Base-by-base conservation (phyloP, 2,329 filamentous ascomycete genomes). In the Pseudogymnoascus sp. region DNA sequence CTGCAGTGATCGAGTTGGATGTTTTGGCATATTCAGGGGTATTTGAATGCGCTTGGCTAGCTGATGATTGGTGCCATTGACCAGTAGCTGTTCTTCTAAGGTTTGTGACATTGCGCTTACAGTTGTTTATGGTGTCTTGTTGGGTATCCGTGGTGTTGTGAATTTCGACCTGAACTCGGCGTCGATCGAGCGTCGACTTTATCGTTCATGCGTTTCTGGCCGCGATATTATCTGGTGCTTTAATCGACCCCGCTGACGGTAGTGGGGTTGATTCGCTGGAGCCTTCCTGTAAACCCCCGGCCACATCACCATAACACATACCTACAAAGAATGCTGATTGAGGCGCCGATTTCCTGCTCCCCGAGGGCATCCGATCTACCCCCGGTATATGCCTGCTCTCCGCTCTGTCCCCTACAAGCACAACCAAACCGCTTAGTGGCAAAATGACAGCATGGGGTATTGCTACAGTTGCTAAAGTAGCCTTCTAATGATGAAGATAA, bases 1-100 rank as follows among this genome's bases (percentile, higher is more conserved):
- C 5, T 65, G 61, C 3, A 67, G 31, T 8, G 61, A 65, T 19
- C 45, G 61, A n/a, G 65, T 63, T 13, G 65, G 65, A 54, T 67
- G 37, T 41, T 41, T 16, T 41, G 37, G 37, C 7, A 6, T 8
- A 41, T 7, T 19, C n/a, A 41, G n/a, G n/a, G 37, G 37, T 41
- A 41, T 41, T 8, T 41, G 37, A 19, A 19, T 41, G n/a, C 37
- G 37, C n/a, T 16, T 41, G 7, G 37, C 37, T 41, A 4, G 37
- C 37, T 10, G 37, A 19, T 41, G 37, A 41, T 10, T 41, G 37
- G 37, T 41, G n/a, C 37, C 37, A 41, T 41, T 41, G 37, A 19
- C 37, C n/a, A 10, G n/a, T 41, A n/a, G 37, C 37, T 41, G 37
- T 19, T 41, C 37, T 41, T 16, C 37, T 10, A 41, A 41, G 37